Base-by-base conservation (phyloP, 2,329 filamentous ascomycete species). In the Pseudocercospora vitis region DNA sequence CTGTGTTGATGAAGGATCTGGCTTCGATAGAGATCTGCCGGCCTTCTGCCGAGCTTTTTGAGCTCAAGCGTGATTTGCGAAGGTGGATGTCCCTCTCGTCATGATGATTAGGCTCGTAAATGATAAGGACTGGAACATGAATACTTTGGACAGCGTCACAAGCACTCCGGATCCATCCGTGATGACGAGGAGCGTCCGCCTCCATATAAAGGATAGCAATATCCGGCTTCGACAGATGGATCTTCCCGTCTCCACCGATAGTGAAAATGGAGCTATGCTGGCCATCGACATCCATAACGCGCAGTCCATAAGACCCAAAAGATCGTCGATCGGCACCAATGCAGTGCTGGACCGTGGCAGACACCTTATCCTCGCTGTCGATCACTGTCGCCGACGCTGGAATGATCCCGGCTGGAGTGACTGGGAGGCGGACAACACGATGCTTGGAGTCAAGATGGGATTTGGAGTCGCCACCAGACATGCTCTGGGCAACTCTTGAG, bases 281-380 rank as follows among this genome's bases (percentile, higher is more conserved):
- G 19, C 51, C 48, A 33, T 61, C 52, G 19, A 52, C 44, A 28
- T 60, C 59, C 9, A 58, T 31, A 21, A 61, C 40, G 6, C 32
- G 55, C 2, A 62, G 50, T n/a, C 50, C 53, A 24, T 39, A 50
- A 8, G 55, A 49, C 11, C 31, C 26, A 16, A 21, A 33, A 16
- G 45, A 47, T 12, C 48, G 53, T n/a, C 19, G 33, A 35, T 58
- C 52, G 7, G 53, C 57, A 16, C 47, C 52, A 24, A 63, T 46
- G 37, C 63, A 65, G 31, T 62, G 62, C 50, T 63, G 53, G 12
- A 63, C 40, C 4, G 52, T 55, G 12, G 62, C 55, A 14, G 54
- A 49, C 28, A 61, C 37, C 7, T 49, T 55, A 44, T 56, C 48
- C 5, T 56, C 33, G 23, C 52, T 49, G 50, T 33, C 51, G 21